Conservation (phyloP, 371 early-diverging fungal species). For the Sporodiniella umbellata region DNA sequence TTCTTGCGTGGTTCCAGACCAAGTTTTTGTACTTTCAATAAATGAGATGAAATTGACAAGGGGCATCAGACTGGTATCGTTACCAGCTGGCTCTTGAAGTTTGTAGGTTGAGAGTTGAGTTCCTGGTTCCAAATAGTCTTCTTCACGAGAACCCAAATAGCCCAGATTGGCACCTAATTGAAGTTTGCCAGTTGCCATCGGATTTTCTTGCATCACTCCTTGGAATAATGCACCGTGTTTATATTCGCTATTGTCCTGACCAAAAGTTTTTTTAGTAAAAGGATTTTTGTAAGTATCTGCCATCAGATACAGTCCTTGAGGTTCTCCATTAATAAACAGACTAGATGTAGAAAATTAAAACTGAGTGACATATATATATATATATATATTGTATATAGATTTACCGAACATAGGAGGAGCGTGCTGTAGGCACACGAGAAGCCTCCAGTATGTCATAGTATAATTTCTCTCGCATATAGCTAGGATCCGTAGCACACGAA, state of each 20-base stretch:
- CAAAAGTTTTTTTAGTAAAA: constrained; percentile 23
- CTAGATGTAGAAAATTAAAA: constrained; percentile 7
- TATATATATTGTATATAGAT: background rate
- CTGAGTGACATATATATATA: background rate
- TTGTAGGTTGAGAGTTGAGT: constrained; percentile 13
- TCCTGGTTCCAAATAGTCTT: constrained; percentile 11
- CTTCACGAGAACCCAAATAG: constrained; percentile 12
- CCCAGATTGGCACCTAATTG: constrained; percentile 28
- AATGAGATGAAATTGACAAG: constrained; percentile 39
- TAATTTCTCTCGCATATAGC: constrained; percentile 51
- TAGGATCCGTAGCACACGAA: constrained; percentile 41
- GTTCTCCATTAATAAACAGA: constrained; percentile 39
- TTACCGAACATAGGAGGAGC: constrained; percentile 38
- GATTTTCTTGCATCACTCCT: constrained; percentile 34
- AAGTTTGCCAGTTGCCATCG: constrained; percentile 14
- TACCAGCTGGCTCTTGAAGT: constrained; percentile 10
- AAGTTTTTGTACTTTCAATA: constrained; percentile 23
- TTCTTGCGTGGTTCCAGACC: background rate
- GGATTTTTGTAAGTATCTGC: constrained; percentile 40
- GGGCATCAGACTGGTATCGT: constrained; percentile 19
- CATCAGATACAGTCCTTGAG: constrained; percentile 40
- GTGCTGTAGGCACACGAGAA: constrained; percentile 38
- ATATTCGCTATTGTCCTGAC: constrained; percentile 9
- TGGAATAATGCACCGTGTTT: constrained; percentile 26
- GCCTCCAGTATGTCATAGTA: constrained; percentile 47